These are phyloP conservation scores for Ambrosiella xylebori DNA, from an alignment of 2,329 filamentous ascomycete genomes.

Conservation along the genomic window DNA sequence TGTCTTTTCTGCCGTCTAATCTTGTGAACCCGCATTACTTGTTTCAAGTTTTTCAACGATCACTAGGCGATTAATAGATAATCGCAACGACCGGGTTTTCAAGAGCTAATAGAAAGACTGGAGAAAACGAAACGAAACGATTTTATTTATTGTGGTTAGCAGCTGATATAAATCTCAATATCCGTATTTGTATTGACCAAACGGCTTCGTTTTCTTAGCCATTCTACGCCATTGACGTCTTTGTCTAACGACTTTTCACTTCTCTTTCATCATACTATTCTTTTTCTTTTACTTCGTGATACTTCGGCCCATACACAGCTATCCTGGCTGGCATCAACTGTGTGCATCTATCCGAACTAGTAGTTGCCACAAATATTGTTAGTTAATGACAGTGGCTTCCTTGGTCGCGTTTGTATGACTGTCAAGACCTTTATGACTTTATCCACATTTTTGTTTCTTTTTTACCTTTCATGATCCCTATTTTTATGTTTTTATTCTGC, in stretches of 20 bases:
- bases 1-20: slow-evolving; percentile 2
- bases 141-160: neutral
- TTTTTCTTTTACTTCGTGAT: neutral
- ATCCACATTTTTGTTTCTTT: neutral
- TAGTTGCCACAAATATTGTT: neutral
- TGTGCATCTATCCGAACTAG: too few relatives aligned
- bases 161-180: neutral
- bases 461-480: neutral
- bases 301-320: neutral
- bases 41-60: slow-evolving; percentile 4
- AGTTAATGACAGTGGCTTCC: neutral
- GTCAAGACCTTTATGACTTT: neutral
- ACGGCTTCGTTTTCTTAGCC: too few relatives aligned
- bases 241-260: neutral
- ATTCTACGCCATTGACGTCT: slow-evolving; percentile 2
- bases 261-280: neutral
- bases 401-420: neutral
- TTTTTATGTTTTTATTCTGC: neutral
- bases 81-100: neutral
- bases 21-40: neutral
- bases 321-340: too few relatives aligned
- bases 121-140: slow-evolving; percentile 1
- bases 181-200: neutral
- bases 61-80: neutral
- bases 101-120: neutral